Conservation (phyloP, 2,329 filamentous ascomycete species). For the Fusarium palustre region DNA sequence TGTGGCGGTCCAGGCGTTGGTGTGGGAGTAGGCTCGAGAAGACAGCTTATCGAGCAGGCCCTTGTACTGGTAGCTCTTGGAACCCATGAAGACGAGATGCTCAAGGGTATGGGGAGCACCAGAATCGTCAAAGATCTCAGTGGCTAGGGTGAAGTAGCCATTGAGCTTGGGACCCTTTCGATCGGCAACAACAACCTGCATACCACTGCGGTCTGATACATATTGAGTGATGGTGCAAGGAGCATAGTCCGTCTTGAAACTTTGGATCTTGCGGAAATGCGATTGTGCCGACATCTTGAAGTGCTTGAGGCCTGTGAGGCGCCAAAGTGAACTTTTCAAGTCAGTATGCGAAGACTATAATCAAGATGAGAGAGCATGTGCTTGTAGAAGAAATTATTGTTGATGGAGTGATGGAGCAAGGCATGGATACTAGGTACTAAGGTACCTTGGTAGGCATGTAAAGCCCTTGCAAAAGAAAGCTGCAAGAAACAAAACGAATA, state of each 20-base stretch:
- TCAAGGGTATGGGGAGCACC: slow-evolving; percentile 91
- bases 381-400: background rate
- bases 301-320: slow-evolving; percentile 31
- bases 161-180: slow-evolving; percentile 94
- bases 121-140: slow-evolving; percentile 97
- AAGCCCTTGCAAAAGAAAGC: background rate
- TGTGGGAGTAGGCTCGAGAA: slow-evolving; percentile 90
- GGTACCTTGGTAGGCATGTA: background rate
- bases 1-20: slow-evolving; percentile 96
- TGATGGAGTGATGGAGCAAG: background rate
- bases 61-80: slow-evolving; percentile 93
- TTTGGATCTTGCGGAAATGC: slow-evolving; percentile 85
- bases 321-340: slow-evolving; percentile 39
- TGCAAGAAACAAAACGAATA: background rate
- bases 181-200: slow-evolving; percentile 93
- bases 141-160: slow-evolving; percentile 94
- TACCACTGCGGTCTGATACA: slow-evolving; percentile 92
- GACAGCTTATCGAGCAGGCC: slow-evolving; percentile 94
- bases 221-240: slow-evolving; percentile 92
- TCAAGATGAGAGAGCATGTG: background rate
- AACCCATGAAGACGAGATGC: slow-evolving; percentile 89
- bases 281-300: slow-evolving; percentile 65
- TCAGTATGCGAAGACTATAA: slow-evolving; percentile 15
- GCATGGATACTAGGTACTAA: background rate
- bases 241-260: slow-evolving; percentile 90